Evolutionary conservation across 1,284 basidiomycete genomes (phyloP), one percentile per base, ranked within the genome.

Genomic region (Apiotrichum sp.): DNA sequence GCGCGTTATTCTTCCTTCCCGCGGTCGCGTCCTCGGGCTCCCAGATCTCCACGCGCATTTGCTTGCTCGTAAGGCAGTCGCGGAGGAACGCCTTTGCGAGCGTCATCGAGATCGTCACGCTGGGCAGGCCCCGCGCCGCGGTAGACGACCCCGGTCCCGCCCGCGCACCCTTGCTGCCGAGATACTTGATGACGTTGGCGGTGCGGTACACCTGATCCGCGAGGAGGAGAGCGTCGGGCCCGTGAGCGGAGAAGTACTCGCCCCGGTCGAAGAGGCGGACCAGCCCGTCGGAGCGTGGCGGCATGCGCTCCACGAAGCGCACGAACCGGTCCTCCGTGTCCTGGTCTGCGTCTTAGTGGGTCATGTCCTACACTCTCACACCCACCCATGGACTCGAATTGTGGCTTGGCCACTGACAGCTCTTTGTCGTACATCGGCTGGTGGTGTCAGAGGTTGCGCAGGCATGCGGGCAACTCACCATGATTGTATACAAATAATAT

Each of bases 31-130:
- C 79, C 65, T 88, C 87, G 0, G 87, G 84, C 10, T 78, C 80
- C 84, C 87, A 93, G 55, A 98, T 96, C 77, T 98, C 92, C n/a
- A 98, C 84, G 35, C 89, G 83, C 65, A 99, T 83, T 77, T 98
- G 95, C 72, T 86, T 87, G 16, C 83, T 78, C 2, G 95, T 98
- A 53, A 99, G 76, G 1, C 91, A 92, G 53, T 98, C 93, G 45
- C 96, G 80, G 47, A 99, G 77, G 63, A 97, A 87, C 42, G 81
- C 82, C 66, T 90, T 89, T 1, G 93, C 92, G n/a, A 92, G 84
- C 29, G 84, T 84, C 50, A 82, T 78, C 68, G 85, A 89, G 53
- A 99, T 79, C 0, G 83, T 86, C 52, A 96, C 89, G 51, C 84
- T 86, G 0, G 89, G 84, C 1, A 97, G 78, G 32, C 76, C 77